These are phyloP conservation scores for Plasmodium malariae DNA, from an alignment of 169 alveolate species.

Conservation along the genomic window DNA sequence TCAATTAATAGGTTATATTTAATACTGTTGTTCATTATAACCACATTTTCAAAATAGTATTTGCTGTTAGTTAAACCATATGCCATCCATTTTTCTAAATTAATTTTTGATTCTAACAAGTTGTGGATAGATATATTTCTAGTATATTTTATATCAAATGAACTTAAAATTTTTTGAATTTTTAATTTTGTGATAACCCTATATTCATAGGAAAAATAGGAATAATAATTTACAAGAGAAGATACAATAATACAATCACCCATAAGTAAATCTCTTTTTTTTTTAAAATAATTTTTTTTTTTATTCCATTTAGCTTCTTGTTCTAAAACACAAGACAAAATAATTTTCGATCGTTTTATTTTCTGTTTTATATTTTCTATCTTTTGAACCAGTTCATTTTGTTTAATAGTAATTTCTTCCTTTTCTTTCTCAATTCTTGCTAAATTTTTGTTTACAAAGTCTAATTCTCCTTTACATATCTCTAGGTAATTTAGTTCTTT, in stretches of 20 bases:
- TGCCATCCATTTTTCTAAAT: constrained; percentile 67
- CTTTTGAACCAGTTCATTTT: constrained; percentile 27
- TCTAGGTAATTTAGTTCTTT: constrained; percentile 50
- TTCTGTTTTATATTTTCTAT: constrained; percentile 72
- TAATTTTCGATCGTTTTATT: constrained; percentile 59
- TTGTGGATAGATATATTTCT: constrained; percentile 28
- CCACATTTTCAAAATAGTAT: constrained; percentile 61
- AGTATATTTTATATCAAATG: constrained; percentile 17
- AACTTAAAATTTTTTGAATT: constrained; percentile 17
- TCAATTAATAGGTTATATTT: constrained; percentile 64
- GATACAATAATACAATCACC: constrained; percentile 68
- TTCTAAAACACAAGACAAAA: constrained; percentile 36
- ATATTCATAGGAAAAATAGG: constrained; percentile 71
- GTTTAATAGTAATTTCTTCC: constrained; percentile 53
- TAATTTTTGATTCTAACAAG: constrained; percentile 61
- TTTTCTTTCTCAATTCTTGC: constrained; percentile 41
- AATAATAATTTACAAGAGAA: constrained; percentile 42
- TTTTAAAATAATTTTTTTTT: constrained; percentile 39
- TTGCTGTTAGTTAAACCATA: constrained; percentile 67
- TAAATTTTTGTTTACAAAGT: constrained; percentile 32
- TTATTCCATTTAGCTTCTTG: constrained; percentile 69
- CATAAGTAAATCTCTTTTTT: constrained; percentile 55
- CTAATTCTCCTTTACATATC: constrained; percentile 32
- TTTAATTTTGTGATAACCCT: constrained; percentile 40
- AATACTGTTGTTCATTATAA: constrained; percentile 71